These are phyloP conservation scores for Didymella pinodella DNA, from an alignment of 2,329 filamentous ascomycete genomes.

Conservation along the genomic window DNA sequence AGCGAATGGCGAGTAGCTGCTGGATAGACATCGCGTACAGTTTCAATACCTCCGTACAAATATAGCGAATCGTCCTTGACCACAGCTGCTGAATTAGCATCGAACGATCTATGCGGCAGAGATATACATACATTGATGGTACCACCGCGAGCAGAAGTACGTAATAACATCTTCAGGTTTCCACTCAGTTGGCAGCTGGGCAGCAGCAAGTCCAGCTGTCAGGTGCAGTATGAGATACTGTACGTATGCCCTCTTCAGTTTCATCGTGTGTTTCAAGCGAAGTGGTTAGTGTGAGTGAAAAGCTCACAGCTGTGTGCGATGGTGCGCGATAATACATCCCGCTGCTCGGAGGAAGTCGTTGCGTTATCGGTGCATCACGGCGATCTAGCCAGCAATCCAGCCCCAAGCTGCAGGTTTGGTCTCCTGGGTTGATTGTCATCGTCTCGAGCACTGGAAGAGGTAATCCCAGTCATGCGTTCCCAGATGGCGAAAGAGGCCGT, in stretches of 20 bases:
- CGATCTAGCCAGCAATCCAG: not conserved
- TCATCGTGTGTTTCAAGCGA: not conserved
- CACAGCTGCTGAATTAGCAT: conserved; percentile 19
- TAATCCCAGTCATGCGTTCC: not conserved
- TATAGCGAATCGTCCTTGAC: conserved; percentile 26
- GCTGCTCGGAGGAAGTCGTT: not conserved
- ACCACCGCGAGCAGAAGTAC: conserved; percentile 30
- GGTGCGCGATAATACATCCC: not conserved
- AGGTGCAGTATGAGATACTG: not conserved
- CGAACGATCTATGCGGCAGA: not conserved
- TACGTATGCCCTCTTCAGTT: not conserved
- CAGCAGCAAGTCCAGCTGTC: not conserved
- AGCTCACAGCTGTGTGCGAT: not conserved
- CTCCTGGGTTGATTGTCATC: not conserved
- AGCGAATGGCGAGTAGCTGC: not conserved
- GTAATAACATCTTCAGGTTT: conserved; percentile 22
- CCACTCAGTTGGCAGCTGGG: conserved; percentile 23
- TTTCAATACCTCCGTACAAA: conserved; percentile 29
- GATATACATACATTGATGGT: conserved; percentile 20
- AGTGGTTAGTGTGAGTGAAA: not conserved
- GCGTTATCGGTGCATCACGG: not conserved
- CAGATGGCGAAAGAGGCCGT: conserved; percentile 6
- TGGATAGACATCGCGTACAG: not conserved
- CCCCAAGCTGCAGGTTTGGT: not conserved
- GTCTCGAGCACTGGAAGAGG: not conserved